phyloP scores from a whole-genome alignment of 148 eudicot genomes.

The Fallopia convolvulus region DNA sequence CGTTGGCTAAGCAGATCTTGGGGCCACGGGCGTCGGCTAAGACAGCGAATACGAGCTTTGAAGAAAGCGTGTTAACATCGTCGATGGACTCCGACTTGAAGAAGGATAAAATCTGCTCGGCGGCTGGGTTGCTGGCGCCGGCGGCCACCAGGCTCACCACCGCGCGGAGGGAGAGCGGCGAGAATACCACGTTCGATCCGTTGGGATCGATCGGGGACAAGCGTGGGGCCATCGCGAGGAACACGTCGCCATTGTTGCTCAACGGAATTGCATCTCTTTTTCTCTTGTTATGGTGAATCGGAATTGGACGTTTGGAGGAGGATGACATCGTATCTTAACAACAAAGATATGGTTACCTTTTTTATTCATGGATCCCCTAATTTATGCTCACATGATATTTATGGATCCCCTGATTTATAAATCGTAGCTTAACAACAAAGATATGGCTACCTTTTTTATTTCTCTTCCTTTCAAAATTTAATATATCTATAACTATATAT shows the following conservation, averaged over 20 bases:
- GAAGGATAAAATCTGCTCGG: slow-evolving; percentile 40
- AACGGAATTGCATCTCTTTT: no score
- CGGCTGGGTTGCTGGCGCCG: slow-evolving; percentile 58
- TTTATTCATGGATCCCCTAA: no score
- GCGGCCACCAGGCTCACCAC: slow-evolving; percentile 56
- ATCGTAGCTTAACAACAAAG: no score
- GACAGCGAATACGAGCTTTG: slow-evolving; percentile 43
- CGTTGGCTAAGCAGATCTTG: slow-evolving; percentile 26
- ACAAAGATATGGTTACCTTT: no score
- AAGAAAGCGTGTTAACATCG: slow-evolving; percentile 48
- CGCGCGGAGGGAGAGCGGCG: slow-evolving; percentile 63
- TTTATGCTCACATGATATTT: no score
- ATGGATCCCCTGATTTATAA: no score
- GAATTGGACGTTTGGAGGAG: no score
- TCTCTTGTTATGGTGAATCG: no score
- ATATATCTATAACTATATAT: no score
- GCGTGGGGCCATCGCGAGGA: slow-evolving; percentile 25
- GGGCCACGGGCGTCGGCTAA: slow-evolving; percentile 75
- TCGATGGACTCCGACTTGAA: slow-evolving; percentile 44
- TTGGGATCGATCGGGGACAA: slow-evolving; percentile 19
- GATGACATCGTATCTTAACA: no score
- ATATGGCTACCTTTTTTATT: no score
- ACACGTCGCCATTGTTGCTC: slow-evolving; percentile 16
- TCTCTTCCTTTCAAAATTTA: no score
- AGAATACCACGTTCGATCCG: slow-evolving; percentile 46